Percentiles rank a stretch among this genome's conserved stretches.
phyloP scores from a whole-genome alignment of 73 alveolate species.

The Uronychia setigera region DNA sequence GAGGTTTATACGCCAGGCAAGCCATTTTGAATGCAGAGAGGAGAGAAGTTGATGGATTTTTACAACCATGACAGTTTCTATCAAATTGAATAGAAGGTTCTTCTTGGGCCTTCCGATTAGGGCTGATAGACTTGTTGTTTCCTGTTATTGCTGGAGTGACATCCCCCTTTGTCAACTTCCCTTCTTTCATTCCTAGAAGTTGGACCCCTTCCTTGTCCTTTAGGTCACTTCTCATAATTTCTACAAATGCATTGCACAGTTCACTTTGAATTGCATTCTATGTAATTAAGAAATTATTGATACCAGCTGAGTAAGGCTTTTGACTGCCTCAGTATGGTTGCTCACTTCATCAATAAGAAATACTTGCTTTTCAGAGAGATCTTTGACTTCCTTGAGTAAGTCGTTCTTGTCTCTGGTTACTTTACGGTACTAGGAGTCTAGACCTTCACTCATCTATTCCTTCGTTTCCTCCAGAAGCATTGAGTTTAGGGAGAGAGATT shows the following conservation, averaged over 20 bases:
- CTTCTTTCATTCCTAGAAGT: not conserved
- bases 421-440: not conserved
- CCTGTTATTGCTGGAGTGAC: not conserved
- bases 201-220: not conserved
- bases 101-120: not conserved
- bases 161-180: not conserved
- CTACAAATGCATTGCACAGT: not conserved
- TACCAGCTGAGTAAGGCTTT: not conserved
- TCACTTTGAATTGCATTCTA: not conserved
- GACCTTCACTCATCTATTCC: not conserved
- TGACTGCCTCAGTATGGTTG: not conserved
- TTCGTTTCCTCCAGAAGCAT: not conserved
- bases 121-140: not conserved
- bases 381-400: not conserved
- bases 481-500: not conserved
- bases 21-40: not conserved
- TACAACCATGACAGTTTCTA: not conserved
- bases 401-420: not conserved
- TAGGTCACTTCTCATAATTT: not conserved
- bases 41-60: not conserved
- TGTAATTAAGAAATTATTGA: not conserved
- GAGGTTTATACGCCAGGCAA: not conserved
- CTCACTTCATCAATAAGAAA: no score
- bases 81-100: not conserved
- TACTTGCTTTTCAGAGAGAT: not conserved